Base-by-base conservation (phyloP, 176 grass and related monocot genomes). In the Elaeis guineensis region DNA sequence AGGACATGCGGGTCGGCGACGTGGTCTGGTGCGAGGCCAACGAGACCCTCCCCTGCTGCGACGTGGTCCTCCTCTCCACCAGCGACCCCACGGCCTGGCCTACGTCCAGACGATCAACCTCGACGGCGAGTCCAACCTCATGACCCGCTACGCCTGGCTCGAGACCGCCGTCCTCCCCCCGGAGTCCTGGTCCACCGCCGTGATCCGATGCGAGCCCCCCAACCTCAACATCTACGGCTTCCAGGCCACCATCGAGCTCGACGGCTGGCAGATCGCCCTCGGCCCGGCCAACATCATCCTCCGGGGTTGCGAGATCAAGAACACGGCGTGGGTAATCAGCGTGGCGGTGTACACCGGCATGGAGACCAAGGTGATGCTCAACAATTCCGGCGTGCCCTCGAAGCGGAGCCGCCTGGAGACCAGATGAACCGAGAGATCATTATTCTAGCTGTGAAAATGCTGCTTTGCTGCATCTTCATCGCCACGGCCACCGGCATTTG, bases 91-190 rank as follows among this genome's bases (percentile, higher is more conserved):
- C 3, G 90, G 90, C 35, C 77, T 86, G 11, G 83, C 90, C 2
- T 87, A 86, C 54, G 90, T 95, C 30, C 86, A 86, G 78, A 95
- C 90, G n/a, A 82, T 86, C 25, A 95, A 95, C 63, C 80, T 95
- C 26, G 90, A 95, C 49, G 90, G 90, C 7, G 90, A 95, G 73
- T 82, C 79, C 65, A 95, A 90, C 65, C 79, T 95, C 62, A 95
- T 90, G 78, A 83, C 80, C 29, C 69, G 90, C 64, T 95, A 90
- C 39, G 90, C 90, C 24, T 83, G 66, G 65, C 82, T 83, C 57
- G 86, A 95, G 83, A 90, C 90, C 5, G 69, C 35, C 65, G 57
- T 11, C 35, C 35, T 18, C 2, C 83, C 0, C 60, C 28, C 5
- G 73, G 76, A 53, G 18, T 87, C 5, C 2, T 44, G 35, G 35